Evolutionary conservation across 2,329 filamentous ascomycete genomes (phyloP).

Genomic region (Graphilbum fragrans): DNA sequence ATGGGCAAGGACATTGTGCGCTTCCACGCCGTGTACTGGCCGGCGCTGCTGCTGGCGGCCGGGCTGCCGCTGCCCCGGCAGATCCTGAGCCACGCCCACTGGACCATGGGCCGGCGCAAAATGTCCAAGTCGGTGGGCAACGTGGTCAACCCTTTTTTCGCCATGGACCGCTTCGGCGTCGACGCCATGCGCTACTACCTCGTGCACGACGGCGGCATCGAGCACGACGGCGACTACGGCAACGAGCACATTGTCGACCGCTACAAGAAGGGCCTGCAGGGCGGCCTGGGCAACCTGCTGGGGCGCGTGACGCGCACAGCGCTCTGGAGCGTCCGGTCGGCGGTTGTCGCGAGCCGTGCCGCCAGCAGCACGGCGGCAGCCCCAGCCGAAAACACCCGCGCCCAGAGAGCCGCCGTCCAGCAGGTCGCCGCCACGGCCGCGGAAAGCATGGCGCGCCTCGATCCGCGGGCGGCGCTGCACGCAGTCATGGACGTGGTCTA

Average conservation of each 20-base stretch:
- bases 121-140: constrained; percentile 97
- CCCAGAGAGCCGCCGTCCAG: constrained; percentile 3
- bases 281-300: constrained; percentile 69
- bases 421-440: constrained; percentile 28
- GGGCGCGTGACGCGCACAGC: constrained; percentile 57
- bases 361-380: background rate
- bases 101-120: constrained; percentile 83
- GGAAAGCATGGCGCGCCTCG: constrained; percentile 47
- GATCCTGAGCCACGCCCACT: constrained; percentile 84
- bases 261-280: constrained; percentile 71
- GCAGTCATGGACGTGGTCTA: constrained; percentile 50
- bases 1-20: constrained; percentile 94
- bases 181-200: constrained; percentile 88
- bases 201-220: constrained; percentile 64
- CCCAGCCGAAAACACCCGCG: background rate
- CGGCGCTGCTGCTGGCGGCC: constrained; percentile 83
- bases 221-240: constrained; percentile 71
- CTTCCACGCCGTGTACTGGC: constrained; percentile 98
- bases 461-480: constrained; percentile 54
- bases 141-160: constrained; percentile 88
- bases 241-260: constrained; percentile 62
- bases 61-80: constrained; percentile 66
- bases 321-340: constrained; percentile 53
- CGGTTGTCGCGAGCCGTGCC: too few species aligned
- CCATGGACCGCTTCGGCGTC: constrained; percentile 75